These are phyloP conservation scores for Botryotinia globosa DNA, from an alignment of 2,329 filamentous ascomycete species.

Conservation along the genomic window DNA sequence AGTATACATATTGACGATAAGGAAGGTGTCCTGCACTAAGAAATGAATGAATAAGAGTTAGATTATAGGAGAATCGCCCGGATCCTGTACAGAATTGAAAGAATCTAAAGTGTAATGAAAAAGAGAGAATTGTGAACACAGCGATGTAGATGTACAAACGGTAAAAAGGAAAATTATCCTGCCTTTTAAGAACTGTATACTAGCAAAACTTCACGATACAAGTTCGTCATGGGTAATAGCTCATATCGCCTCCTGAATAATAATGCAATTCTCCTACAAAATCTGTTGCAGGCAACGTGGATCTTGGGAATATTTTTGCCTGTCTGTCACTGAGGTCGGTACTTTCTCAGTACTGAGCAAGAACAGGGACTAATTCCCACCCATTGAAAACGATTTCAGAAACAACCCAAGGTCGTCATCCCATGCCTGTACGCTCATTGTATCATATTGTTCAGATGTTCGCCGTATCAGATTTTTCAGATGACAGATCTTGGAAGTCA, in stretches of 20 bases:
- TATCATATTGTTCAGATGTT: slow-evolving; percentile 8
- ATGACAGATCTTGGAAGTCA: slow-evolving; percentile 4
- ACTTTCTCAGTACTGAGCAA: neutral
- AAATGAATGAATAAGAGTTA: slow-evolving; percentile 19
- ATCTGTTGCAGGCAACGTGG: slow-evolving; percentile 13
- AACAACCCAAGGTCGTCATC: neutral
- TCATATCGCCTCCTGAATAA: neutral
- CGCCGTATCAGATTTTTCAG: slow-evolving; percentile 2
- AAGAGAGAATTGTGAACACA: neutral
- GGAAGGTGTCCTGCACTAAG: slow-evolving; percentile 19
- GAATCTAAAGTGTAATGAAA: neutral
- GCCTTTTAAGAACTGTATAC: neutral
- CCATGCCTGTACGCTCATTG: slow-evolving; percentile 1
- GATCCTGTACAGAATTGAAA: slow-evolving; percentile 18
- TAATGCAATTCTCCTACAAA: slow-evolving; percentile 7
- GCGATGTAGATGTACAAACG: slow-evolving; percentile 13
- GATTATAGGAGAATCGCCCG: slow-evolving; percentile 17
- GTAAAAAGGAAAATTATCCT: neutral
- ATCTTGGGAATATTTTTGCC: neutral
- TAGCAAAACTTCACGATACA: neutral
- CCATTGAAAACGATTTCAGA: neutral
- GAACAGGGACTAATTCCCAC: neutral
- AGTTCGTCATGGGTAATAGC: neutral
- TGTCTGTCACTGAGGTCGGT: neutral
- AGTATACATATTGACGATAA: slow-evolving; percentile 13